A percentile compares a stretch with the other conserved stretches of the same genome.
These are phyloP conservation scores for Mortierella sp. DNA, from an alignment of 371 early-diverging fungal genomes.

Conservation along the genomic window DNA sequence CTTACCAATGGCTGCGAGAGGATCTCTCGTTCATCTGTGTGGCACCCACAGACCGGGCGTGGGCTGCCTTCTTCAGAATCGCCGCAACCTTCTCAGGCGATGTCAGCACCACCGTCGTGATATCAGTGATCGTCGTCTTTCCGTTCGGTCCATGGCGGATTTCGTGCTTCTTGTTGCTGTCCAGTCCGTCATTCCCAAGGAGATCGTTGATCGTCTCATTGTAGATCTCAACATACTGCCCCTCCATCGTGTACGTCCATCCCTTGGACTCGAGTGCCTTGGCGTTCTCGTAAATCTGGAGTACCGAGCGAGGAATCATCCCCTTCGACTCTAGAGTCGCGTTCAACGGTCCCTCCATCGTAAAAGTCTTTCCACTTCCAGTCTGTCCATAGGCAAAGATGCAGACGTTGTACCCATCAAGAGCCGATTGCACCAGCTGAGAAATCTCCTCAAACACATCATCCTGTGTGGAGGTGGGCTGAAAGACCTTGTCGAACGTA, in stretches of 20 bases:
- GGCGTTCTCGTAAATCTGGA: conserved; percentile 85
- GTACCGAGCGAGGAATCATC: conserved; percentile 92
- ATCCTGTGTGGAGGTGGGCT: conserved; percentile 75
- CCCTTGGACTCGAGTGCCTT: conserved; percentile 79
- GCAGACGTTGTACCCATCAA: conserved; percentile 98
- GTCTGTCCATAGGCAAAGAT: conserved; percentile 99
- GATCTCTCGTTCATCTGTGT: conserved; percentile 96
- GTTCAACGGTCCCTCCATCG: conserved; percentile 80
- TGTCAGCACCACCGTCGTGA: conserved; percentile 71
- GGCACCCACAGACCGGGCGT: conserved; percentile 88
- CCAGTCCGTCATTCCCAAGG: conserved; percentile 59
- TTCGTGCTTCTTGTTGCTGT: conserved; percentile 75
- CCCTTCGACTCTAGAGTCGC: conserved; percentile 64
- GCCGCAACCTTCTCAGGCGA: conserved; percentile 77
- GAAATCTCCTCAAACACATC: conserved; percentile 95
- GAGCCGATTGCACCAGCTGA: conserved; percentile 93
- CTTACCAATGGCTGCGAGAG: conserved; percentile 90
- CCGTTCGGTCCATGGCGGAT: conserved; percentile 81
- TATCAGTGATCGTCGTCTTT: conserved; percentile 83
- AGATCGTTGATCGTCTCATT: conserved; percentile 95
- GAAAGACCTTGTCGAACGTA: conserved; percentile 85
- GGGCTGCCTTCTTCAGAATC: conserved; percentile 78
- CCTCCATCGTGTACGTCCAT: conserved; percentile 90
- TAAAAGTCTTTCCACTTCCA: conserved; percentile 96
- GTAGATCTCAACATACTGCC: conserved; percentile 95